Percentiles rank a stretch among this genome's conserved stretches.
Evolutionary conservation across 768 basidiomycete species (phyloP).

Genomic region (Lactarius hengduanensis): DNA sequence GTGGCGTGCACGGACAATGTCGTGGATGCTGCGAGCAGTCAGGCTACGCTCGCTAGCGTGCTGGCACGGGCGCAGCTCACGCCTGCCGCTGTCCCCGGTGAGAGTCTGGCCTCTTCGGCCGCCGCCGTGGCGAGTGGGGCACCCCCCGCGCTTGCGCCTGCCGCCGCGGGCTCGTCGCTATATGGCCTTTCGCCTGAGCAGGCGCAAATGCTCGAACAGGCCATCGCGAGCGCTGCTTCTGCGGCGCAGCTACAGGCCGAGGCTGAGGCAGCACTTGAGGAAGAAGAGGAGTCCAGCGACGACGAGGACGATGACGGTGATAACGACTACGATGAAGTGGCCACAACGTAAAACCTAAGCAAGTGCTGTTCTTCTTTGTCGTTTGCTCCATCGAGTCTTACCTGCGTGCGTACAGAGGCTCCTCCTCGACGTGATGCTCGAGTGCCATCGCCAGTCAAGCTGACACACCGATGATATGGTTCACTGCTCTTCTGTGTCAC

Average conservation of each 20-base stretch:
- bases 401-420: not conserved
- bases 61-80: slow-evolving; percentile 60
- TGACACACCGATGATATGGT: not conserved
- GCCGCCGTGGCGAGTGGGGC: slow-evolving; percentile 18
- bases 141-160: slow-evolving; percentile 5
- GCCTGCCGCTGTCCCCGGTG: slow-evolving; percentile 24
- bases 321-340: not conserved
- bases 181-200: slow-evolving; percentile 76
- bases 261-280: slow-evolving; percentile 73
- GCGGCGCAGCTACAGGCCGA: slow-evolving; percentile 78
- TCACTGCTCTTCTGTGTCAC: not conserved
- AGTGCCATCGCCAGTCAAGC: not conserved
- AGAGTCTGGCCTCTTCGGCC: slow-evolving; percentile 14
- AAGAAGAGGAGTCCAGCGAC: slow-evolving; percentile 53
- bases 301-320: slow-evolving; percentile 33
- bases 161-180: slow-evolving; percentile 45
- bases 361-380: not conserved
- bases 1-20: slow-evolving; percentile 27
- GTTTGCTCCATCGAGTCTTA: not conserved
- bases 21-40: slow-evolving; percentile 51
- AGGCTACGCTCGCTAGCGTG: slow-evolving; percentile 68
- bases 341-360: not conserved
- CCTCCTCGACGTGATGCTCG: not conserved
- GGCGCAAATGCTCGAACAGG: slow-evolving; percentile 63
- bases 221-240: slow-evolving; percentile 70